A percentile compares a stretch with the other conserved stretches of the same genome.
Conservation (phyloP, 768 basidiomycete species). For the Lentinula aciculospora region DNA sequence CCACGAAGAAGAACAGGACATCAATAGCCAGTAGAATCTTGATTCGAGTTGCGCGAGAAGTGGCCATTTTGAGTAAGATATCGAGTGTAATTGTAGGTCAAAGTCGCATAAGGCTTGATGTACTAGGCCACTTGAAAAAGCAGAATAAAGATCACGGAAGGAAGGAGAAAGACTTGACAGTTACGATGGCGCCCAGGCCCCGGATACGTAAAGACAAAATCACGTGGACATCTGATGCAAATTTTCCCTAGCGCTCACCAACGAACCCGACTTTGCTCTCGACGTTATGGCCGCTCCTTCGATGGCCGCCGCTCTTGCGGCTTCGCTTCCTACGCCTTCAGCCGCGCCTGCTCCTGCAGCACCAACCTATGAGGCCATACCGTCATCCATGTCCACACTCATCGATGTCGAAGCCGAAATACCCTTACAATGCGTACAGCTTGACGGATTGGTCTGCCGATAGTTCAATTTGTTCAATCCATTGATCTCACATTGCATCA, state of each 20-base stretch:
- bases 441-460: constrained; percentile 77
- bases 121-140: neutral
- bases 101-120: neutral
- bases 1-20: constrained; percentile 79
- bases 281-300: constrained; percentile 64
- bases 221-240: neutral
- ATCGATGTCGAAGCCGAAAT: constrained; percentile 93
- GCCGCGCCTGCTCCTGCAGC: constrained; percentile 55
- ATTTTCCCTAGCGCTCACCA: neutral
- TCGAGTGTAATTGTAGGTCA: neutral
- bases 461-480: neutral
- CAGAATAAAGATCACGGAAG: neutral
- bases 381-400: constrained; percentile 86
- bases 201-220: too few relatives aligned
- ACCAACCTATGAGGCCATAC: constrained; percentile 80
- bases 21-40: constrained; percentile 80
- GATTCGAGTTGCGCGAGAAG: constrained; percentile 71
- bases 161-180: neutral
- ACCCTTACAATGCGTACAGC: constrained; percentile 69
- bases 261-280: neutral
- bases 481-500: constrained; percentile 23
- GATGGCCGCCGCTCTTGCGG: constrained; percentile 91
- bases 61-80: constrained; percentile 19
- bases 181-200: neutral
- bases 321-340: constrained; percentile 66